Base-by-base conservation (phyloP, 768 basidiomycete genomes). In the Tricholoma matsutake region DNA sequence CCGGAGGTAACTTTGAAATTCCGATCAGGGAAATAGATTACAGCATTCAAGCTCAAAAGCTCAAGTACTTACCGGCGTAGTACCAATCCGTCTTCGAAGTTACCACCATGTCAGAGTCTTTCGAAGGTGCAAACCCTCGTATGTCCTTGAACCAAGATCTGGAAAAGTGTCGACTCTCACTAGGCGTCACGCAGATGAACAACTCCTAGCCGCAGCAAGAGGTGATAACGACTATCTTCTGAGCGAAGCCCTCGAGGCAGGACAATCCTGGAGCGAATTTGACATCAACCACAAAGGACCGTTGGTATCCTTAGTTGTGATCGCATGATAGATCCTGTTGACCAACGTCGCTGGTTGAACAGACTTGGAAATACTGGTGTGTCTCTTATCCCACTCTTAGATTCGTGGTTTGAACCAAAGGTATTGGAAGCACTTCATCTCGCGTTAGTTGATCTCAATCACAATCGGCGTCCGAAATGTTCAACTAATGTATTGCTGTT, bases 231-330 rank as follows among this genome's bases (percentile, higher is more conserved):
- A 86, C 64, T 90, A 89, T 4, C 70, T 89, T 63, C 69, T 93
- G 22, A 66, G 82, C 1, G 84, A 86, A 54, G 75, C 89, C 13
- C 82, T 92, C 59, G 77, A 81, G 18, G 68, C 83, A 37, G 83
- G 77, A 5, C 65, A 53, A 13, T 53, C 51, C 51, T 53, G 51
- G 51, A 53, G 31, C 29, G 7, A 67, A 3, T 87, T 85, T 64
- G 83, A 93, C 69, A 87, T 94, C 63, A 95, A 95, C 72, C 86
- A 78, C 66, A 78, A 80, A 66, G 92, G 94, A 69, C 89, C 90
- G 91, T 91, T 68, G 64, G 89, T 80, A 47, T 34, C 28, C 60
- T 58, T 59, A 43, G 51, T 49, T 37, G 43, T 62, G 51, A 60
- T 54, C 54, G 22, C 54, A 49, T 25, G 45, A 35, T 57, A 35